Evolutionary conservation across 1,284 basidiomycete species (phyloP).

Genomic region (Stereum hirsutum): DNA sequence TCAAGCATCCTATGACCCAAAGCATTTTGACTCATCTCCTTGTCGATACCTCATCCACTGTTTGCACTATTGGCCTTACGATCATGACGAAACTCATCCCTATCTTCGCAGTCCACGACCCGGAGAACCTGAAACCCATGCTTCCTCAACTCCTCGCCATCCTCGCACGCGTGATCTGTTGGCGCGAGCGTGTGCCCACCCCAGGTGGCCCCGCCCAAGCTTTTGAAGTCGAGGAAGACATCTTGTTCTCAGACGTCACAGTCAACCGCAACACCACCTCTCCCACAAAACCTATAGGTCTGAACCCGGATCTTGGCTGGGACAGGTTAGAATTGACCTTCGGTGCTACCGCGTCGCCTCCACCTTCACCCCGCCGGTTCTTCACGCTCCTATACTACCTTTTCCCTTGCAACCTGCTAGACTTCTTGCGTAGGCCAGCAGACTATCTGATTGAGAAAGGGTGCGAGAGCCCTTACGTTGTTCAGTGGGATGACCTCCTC

Average conservation of each 20-base stretch:
- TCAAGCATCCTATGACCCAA: slow-evolving; percentile 50
- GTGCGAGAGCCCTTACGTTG: slow-evolving; percentile 45
- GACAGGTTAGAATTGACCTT: slow-evolving; percentile 51
- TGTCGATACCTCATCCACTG: slow-evolving; percentile 64
- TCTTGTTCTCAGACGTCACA: slow-evolving; percentile 11
- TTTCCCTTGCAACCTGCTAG: slow-evolving; percentile 77
- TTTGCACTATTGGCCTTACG: slow-evolving; percentile 51
- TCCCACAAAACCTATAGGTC: slow-evolving; percentile 10
- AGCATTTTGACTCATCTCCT: slow-evolving; percentile 54
- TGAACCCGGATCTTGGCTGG: slow-evolving; percentile 54
- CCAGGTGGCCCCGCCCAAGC: slow-evolving; percentile 10
- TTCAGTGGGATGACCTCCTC: slow-evolving; percentile 58
- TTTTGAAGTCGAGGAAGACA: no score
- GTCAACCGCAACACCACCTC: slow-evolving; percentile 23
- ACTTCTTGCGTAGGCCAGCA: slow-evolving; percentile 62
- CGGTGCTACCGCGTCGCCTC: slow-evolving; percentile 33
- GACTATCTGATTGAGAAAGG: slow-evolving; percentile 45
- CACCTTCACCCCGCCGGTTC: slow-evolving; percentile 49
- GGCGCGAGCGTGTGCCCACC: slow-evolving; percentile 41
- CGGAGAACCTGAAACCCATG: slow-evolving; percentile 39
- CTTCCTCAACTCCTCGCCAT: slow-evolving; percentile 58
- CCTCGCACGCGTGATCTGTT: slow-evolving; percentile 60
- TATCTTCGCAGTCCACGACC: slow-evolving; percentile 56
- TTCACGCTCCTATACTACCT: slow-evolving; percentile 83
- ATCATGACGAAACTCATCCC: slow-evolving; percentile 66